Evolutionary conservation across 1,284 basidiomycete species (phyloP), one percentile per base, ranked within the genome.

Genomic region (Fomitopsis palustris): DNA sequence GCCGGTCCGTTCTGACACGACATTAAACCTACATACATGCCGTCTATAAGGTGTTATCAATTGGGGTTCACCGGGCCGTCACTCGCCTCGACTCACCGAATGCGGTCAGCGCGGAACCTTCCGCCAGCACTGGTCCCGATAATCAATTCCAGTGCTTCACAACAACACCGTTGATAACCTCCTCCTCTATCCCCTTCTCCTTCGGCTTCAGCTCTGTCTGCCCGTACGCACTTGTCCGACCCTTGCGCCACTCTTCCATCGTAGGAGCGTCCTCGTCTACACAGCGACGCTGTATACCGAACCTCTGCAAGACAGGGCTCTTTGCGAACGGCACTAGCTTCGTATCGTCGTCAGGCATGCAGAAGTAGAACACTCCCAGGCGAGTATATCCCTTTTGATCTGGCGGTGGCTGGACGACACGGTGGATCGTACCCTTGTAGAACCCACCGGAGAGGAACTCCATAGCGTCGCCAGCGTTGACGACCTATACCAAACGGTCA

Each of bases 401-500:
- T 1, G 67, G 61, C 1, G 80, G 80, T 1, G 79, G 81, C 57
- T 77, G 74, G 16, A 77, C 60, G 42, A 82, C 79, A 61, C 77
- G 70, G 60, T 69, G 69, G 41, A 70, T 67, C 4, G 67, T 73
- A 17, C 69, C 69, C 59, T 74, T 75, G 67, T 78, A 73, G 62
- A 74, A 76, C 5, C 79, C 80, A 3, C 83, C 83, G 0, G 81
- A 82, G 9, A 86, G 72, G 69, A 85, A 84, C 35, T 80, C 78
- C 45, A 85, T 66, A 0, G 77, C 77, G 62, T 88, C 87, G 17
- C 86, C 86, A 0, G 79, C 78, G 63, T 88, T 85, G 62, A 84
- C 73, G 38, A 82, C 76, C 79, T 80, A 29, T 43, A n/a, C 19
- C 10, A 4, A 21, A 53, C 17, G 37, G 17, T 25, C 14, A 23